Evolutionary conservation across 106 monocot species (phyloP).

Genomic region (Dendrobium catenatum): DNA sequence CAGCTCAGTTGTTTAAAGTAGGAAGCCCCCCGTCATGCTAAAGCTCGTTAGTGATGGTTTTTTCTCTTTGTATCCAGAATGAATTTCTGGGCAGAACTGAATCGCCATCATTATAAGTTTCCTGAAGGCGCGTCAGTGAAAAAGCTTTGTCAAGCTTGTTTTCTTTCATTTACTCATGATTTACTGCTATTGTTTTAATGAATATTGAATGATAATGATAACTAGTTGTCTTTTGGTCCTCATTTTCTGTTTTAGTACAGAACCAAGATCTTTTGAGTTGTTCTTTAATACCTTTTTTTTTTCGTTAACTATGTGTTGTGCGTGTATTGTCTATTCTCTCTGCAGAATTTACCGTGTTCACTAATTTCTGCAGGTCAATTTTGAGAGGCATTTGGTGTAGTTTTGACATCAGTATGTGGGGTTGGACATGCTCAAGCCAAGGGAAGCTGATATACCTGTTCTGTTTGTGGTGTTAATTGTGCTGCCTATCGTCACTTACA

Average conservation of each 20-base stretch:
- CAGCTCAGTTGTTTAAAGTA: neutral
- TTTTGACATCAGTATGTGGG: conserved; percentile 69
- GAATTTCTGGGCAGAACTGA: neutral
- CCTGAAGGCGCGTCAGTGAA: neutral
- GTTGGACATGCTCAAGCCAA: conserved; percentile 91
- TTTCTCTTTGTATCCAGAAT: neutral
- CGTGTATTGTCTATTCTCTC: too few relatives aligned
- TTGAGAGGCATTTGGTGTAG: conserved; percentile 18
- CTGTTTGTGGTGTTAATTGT: conserved; percentile 73
- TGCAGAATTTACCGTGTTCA: neutral
- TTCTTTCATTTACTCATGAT: neutral
- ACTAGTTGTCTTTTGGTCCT: neutral
- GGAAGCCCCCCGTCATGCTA: neutral
- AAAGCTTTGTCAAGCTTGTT: neutral
- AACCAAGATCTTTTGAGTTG: too few relatives aligned
- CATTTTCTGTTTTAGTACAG: neutral
- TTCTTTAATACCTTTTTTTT: neutral
- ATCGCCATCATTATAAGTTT: neutral
- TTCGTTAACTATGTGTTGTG: neutral
- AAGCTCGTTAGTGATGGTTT: neutral
- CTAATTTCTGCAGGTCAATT: neutral
- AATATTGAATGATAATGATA: too few relatives aligned
- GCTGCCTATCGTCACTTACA: conserved; percentile 79
- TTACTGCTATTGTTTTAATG: neutral
- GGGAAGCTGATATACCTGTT: conserved; percentile 89